Percentiles rank a stretch among this genome's conserved stretches.
Evolutionary conservation across 805 yeast genomes (phyloP).

Genomic region (Komagataella ulmi): DNA sequence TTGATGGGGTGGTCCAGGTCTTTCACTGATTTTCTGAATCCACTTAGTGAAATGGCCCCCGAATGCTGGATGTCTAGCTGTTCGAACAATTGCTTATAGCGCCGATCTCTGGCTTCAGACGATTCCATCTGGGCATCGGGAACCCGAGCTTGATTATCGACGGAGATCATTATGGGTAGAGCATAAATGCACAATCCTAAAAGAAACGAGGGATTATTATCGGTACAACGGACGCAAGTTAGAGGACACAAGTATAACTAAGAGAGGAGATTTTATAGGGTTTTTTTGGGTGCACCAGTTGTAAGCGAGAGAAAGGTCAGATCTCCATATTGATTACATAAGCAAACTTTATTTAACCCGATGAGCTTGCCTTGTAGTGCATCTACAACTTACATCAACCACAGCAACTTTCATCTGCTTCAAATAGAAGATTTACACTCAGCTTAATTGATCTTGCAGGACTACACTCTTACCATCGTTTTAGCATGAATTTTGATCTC

Average conservation of each 20-base stretch:
- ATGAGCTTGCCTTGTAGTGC: background rate
- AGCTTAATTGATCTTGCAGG: too few relatives aligned
- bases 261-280: background rate
- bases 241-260: background rate
- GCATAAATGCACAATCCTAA: background rate
- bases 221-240: background rate
- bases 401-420: too few relatives aligned
- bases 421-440: too few relatives aligned
- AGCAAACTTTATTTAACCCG: background rate
- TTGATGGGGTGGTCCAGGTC: constrained; percentile 50
- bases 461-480: too few relatives aligned
- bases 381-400: too few relatives aligned
- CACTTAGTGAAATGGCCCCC: constrained; percentile 36
- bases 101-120: constrained; percentile 14
- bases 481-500: too few relatives aligned
- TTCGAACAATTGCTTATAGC: constrained; percentile 27
- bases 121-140: constrained; percentile 7
- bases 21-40: constrained; percentile 31
- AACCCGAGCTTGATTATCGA: background rate
- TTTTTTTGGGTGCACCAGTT: background rate
- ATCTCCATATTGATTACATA: background rate
- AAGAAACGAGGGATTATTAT: background rate
- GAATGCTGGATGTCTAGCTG: constrained; percentile 27
- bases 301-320: background rate
- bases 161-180: background rate